These are phyloP conservation scores for Aurinia saxatilis DNA, from an alignment of 345 rosid genomes.

Conservation along the genomic window DNA sequence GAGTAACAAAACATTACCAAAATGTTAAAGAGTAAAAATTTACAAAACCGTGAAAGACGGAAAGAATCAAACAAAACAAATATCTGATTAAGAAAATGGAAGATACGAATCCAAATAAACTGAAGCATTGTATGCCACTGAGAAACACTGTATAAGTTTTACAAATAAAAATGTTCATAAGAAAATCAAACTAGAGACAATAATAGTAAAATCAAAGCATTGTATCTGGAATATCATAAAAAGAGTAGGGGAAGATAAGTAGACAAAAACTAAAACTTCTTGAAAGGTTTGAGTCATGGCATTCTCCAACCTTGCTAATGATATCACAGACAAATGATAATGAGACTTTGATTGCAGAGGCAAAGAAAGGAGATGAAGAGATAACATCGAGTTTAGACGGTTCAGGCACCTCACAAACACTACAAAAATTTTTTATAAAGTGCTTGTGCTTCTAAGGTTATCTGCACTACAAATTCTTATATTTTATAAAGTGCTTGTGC, in stretches of 20 bases:
- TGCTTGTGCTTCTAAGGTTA: no score
- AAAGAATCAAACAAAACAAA: no score
- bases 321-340: background rate
- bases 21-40: background rate
- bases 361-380: background rate
- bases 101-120: conserved; percentile 6
- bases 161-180: conserved; percentile 19
- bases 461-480: no score
- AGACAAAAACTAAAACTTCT: conserved; percentile 14
- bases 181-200: background rate
- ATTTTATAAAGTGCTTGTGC: no score
- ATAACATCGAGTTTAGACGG: background rate
- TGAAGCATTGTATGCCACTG: background rate
- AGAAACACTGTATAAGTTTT: conserved; percentile 9
- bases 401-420: background rate
- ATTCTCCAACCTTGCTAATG: background rate
- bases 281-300: conserved; percentile 46
- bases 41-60: no score
- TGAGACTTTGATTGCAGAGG: background rate
- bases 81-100: background rate
- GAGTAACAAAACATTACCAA: background rate
- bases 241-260: conserved; percentile 2
- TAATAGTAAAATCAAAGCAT: background rate
- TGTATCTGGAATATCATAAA: background rate
- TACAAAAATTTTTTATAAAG: no score